phyloP scores from a whole-genome alignment of 2,329 filamentous ascomycete genomes.

The Colletotrichum simmondsii region DNA sequence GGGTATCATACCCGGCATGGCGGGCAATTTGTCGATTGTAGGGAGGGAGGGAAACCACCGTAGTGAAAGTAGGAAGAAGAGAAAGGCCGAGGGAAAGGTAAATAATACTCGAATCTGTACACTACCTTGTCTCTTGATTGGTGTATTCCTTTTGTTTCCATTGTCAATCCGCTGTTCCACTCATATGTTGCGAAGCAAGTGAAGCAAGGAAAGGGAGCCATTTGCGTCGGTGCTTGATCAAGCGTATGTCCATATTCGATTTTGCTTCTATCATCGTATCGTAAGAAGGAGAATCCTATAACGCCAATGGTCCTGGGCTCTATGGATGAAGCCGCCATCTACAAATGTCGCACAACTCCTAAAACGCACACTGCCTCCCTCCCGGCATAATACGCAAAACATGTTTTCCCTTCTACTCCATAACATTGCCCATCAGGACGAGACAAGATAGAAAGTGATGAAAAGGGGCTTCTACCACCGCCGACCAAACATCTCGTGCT shows the following conservation, averaged over 20 bases:
- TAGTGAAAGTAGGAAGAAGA: neutral
- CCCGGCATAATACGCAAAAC: neutral
- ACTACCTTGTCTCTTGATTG: neutral
- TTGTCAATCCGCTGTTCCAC: neutral
- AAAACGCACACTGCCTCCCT: neutral
- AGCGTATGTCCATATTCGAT: neutral
- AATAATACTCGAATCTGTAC: slow-evolving; percentile 6
- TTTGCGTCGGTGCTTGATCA: too few species aligned
- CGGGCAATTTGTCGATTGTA: neutral
- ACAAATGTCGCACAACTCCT: neutral
- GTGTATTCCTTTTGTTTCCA: neutral
- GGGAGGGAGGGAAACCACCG: neutral
- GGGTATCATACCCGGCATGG: neutral
- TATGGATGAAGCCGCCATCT: neutral
- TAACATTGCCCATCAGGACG: neutral
- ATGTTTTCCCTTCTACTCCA: too few species aligned
- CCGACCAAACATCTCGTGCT: slow-evolving; percentile 32
- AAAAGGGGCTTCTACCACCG: slow-evolving; percentile 3
- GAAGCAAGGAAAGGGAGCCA: too few species aligned
- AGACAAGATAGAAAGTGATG: too few species aligned
- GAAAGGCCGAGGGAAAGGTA: neutral
- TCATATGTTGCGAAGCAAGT: neutral
- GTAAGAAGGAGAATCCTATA: too few species aligned
- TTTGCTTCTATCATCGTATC: neutral
- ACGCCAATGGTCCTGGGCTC: neutral